These are phyloP conservation scores for Colletotrichum chrysophilum DNA, from an alignment of 2,329 filamentous ascomycete species.

Conservation along the genomic window DNA sequence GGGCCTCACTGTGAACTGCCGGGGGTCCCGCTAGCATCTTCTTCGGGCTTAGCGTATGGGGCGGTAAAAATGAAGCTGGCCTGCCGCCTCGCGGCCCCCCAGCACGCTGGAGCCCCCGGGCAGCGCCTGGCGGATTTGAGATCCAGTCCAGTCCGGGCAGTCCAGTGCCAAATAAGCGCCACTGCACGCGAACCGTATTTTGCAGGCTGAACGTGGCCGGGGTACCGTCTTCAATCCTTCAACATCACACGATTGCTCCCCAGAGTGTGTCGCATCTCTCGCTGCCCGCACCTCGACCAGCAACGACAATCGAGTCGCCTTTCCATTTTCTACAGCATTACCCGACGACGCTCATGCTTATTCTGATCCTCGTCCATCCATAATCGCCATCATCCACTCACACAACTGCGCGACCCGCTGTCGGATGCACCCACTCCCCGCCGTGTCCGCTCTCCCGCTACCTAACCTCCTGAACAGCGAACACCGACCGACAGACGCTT, in stretches of 20 bases:
- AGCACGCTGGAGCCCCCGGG: neutral
- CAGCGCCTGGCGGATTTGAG: neutral
- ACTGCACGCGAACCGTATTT: slow-evolving; percentile 23
- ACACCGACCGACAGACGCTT: slow-evolving; percentile 5
- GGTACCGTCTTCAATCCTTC: slow-evolving; percentile 24
- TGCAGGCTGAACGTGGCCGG: slow-evolving; percentile 18
- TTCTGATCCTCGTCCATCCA: neutral
- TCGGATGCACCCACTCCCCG: slow-evolving; percentile 22
- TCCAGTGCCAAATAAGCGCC: slow-evolving; percentile 17
- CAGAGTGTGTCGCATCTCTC: slow-evolving; percentile 14
- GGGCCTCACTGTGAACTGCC: slow-evolving; percentile 7
- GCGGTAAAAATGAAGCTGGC: slow-evolving; percentile 1
- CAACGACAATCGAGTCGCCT: neutral
- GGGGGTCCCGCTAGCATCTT: slow-evolving; percentile 3
- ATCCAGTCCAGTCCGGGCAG: slow-evolving; percentile 6
- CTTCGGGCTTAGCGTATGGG: slow-evolving; percentile 3
- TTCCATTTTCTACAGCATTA: neutral
- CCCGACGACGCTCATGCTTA: neutral
- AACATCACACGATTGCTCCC: slow-evolving; percentile 22
- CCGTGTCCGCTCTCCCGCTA: slow-evolving; percentile 19
- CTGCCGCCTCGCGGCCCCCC: slow-evolving; percentile 6
- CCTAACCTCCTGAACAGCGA: slow-evolving; percentile 14
- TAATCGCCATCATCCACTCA: neutral
- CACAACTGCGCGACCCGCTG: slow-evolving; percentile 7
- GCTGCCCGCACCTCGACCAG: neutral